Conservation (phyloP, 129 eudicot genomes). For the Arctium lappa region DNA sequence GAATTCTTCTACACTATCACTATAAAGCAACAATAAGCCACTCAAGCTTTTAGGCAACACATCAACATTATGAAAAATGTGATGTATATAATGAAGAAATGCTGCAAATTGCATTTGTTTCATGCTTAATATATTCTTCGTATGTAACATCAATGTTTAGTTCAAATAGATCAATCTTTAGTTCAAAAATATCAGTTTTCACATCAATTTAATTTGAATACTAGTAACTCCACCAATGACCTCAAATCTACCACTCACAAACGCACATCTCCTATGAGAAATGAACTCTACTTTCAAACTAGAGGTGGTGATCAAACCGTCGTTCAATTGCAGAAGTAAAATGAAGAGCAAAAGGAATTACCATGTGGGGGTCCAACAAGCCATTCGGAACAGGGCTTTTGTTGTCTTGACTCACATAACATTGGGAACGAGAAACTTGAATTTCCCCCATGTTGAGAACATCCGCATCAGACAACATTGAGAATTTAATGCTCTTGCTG, state of each 20-base stretch:
- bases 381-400: slow-evolving; percentile 52
- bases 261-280: background rate
- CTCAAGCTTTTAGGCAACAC: background rate
- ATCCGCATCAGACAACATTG: slow-evolving; percentile 52
- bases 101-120: background rate
- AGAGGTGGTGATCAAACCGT: slow-evolving; percentile 1
- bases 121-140: background rate
- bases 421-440: slow-evolving; percentile 47
- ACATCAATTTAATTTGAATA: too few species aligned
- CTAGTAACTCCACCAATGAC: too few species aligned
- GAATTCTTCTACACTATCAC: background rate
- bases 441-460: slow-evolving; percentile 56
- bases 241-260: background rate
- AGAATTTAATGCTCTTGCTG: slow-evolving; percentile 77
- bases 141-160: background rate
- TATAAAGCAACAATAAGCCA: background rate
- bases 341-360: slow-evolving; percentile 4
- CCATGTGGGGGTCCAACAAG: slow-evolving; percentile 86
- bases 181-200: too few species aligned
- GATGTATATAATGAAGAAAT: background rate
- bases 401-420: slow-evolving; percentile 36
- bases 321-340: background rate
- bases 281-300: background rate
- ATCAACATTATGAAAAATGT: background rate
- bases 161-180: too few species aligned